phyloP scores from a whole-genome alignment of 345 rosid genomes.

The Camelina neglecta region DNA sequence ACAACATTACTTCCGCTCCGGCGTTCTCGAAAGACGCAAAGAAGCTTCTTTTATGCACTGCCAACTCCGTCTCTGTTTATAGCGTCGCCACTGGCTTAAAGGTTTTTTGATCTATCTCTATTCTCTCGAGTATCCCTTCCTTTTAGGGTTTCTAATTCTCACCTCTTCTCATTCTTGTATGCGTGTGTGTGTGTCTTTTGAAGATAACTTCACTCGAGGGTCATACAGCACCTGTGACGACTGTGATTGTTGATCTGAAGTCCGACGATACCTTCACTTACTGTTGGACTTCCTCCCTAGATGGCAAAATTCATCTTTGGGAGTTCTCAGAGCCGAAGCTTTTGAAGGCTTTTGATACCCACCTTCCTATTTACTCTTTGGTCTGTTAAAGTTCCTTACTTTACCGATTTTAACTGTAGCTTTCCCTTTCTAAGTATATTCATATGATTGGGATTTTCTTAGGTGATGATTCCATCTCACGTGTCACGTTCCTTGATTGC shows the following conservation, averaged over 20 bases:
- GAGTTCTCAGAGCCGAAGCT: slow-evolving; percentile 67
- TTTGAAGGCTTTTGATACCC: slow-evolving; percentile 60
- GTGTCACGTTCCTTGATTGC: slow-evolving; percentile 48
- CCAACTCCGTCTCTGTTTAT: slow-evolving; percentile 68
- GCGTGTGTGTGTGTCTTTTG: neutral
- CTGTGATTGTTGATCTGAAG: slow-evolving; percentile 69
- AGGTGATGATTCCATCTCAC: neutral
- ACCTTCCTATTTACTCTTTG: slow-evolving; percentile 67
- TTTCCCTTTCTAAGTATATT: neutral
- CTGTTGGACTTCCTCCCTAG: slow-evolving; percentile 89
- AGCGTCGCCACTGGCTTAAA: slow-evolving; percentile 71
- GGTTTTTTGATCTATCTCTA: slow-evolving; percentile 39
- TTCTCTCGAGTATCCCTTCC: neutral
- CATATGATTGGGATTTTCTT: neutral
- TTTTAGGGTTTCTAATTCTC: neutral
- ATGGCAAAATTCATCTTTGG: slow-evolving; percentile 85
- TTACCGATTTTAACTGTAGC: neutral
- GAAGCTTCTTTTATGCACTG: slow-evolving; percentile 72
- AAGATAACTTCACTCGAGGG: slow-evolving; percentile 71
- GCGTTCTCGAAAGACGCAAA: slow-evolving; percentile 87
- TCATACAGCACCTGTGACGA: slow-evolving; percentile 67
- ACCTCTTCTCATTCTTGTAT: neutral
- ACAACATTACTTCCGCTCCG: slow-evolving; percentile 65
- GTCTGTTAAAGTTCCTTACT: slow-evolving; percentile 42
- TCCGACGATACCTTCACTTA: slow-evolving; percentile 47